Conservation (phyloP, 169 alveolate genomes). For the Cryptosporidium ubiquitum region DNA sequence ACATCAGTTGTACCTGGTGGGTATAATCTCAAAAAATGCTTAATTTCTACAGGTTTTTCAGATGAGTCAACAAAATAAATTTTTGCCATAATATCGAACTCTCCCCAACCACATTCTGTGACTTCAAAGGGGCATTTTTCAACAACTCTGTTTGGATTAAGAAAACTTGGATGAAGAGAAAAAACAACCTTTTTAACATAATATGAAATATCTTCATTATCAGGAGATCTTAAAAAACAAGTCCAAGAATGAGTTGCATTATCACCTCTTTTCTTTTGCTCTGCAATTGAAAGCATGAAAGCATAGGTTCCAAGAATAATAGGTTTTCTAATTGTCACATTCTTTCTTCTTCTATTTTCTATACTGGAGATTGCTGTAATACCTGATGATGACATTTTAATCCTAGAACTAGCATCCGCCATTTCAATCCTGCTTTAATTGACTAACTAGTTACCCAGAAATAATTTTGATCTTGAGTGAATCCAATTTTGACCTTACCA, state of each 20-base stretch:
- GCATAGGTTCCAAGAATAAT: conserved; percentile 81
- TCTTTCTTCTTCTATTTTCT: conserved; percentile 76
- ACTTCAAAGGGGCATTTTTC: conserved; percentile 88
- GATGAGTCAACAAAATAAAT: conserved; percentile 85
- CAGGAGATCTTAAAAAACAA: conserved; percentile 90
- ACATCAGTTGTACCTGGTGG: conserved; percentile 76
- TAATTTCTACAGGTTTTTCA: conserved; percentile 85
- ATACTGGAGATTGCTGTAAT: conserved; percentile 38
- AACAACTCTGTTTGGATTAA: conserved; percentile 87
- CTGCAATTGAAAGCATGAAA: conserved; percentile 77
- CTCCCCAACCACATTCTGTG: conserved; percentile 93
- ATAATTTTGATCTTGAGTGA: neutral
- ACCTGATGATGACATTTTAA: neutral
- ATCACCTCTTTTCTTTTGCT: conserved; percentile 90
- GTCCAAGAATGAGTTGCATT: conserved; percentile 93
- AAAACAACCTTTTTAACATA: conserved; percentile 90
- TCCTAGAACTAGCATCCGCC: conserved; percentile 8
- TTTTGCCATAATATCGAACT: conserved; percentile 86
- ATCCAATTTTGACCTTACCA: neutral
- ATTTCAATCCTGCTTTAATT: neutral
- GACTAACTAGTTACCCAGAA: neutral
- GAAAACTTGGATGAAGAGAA: conserved; percentile 91
- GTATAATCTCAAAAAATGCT: conserved; percentile 83
- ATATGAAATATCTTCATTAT: conserved; percentile 89
- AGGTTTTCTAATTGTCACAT: conserved; percentile 79